Conservation (phyloP, 306 rosid species). For the Benincasa hispida region DNA sequence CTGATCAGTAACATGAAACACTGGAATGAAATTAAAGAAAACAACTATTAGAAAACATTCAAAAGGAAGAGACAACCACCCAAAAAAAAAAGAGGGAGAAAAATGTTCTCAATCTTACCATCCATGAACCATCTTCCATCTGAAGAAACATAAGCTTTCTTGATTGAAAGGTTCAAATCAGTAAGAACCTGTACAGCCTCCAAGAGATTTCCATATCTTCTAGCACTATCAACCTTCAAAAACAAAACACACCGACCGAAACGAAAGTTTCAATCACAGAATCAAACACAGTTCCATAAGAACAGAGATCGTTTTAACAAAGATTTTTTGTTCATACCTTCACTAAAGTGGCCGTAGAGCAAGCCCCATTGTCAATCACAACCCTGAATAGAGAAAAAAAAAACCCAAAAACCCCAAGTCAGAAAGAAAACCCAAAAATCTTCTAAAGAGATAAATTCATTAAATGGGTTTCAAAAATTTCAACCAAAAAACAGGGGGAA, state of each 20-base stretch:
- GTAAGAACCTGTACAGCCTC: slow-evolving; percentile 86
- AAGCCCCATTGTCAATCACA: slow-evolving; percentile 80
- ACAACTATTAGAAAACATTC: not conserved
- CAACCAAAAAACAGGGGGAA: not conserved
- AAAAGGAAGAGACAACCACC: not conserved
- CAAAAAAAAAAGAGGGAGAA: not conserved
- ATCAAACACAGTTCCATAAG: not conserved
- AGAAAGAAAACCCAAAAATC: slow-evolving; percentile 7
- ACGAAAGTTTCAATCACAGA: not conserved
- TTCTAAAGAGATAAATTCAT: not conserved
- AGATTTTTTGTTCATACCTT: slow-evolving; percentile 30
- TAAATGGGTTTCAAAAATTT: not conserved
- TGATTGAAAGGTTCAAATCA: slow-evolving; percentile 70
- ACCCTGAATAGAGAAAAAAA: slow-evolving; percentile 35
- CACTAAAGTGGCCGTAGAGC: slow-evolving; percentile 64
- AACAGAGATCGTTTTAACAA: not conserved
- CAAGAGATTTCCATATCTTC: slow-evolving; percentile 76
- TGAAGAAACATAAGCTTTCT: slow-evolving; percentile 83
- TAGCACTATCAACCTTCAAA: slow-evolving; percentile 74
- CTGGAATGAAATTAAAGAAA: slow-evolving; percentile 23
- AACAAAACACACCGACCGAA: slow-evolving; percentile 1
- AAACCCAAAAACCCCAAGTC: slow-evolving; percentile 26
- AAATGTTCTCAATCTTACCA: slow-evolving; percentile 27
- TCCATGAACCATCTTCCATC: slow-evolving; percentile 97
- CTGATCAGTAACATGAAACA: slow-evolving; percentile 79